Evolutionary conservation across 768 basidiomycete genomes (phyloP), one percentile per base, ranked within the genome.

Genomic region (Tubosaeta brunneosetosa): DNA sequence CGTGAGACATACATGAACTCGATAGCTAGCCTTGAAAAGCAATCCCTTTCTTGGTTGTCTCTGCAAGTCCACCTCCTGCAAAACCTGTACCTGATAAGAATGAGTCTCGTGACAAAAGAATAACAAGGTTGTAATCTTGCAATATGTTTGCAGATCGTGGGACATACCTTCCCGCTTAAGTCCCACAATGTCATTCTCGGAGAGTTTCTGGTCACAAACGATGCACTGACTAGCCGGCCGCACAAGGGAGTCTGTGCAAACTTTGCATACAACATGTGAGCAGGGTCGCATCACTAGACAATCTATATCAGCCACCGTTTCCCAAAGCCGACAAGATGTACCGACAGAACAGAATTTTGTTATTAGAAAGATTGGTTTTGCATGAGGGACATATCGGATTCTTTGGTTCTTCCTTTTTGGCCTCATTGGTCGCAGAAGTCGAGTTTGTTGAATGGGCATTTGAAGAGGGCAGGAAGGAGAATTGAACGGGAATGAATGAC

Each of bases 31-130:
- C 91, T 65, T 94, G 91, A 74, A 97, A 95, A 0, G 91, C 86
- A 12, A 91, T 72, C 2, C 91, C 92, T 27, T 74, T 75, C 66
- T 81, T 86, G 34, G 81, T 84, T 0, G 88, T 87, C 71, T 95
- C 91, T n/a, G 93, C 91, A 58, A 92, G 70, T 6, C 94, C 94
- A n/a, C 94, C 94, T 49, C 90, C 88, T 8, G 94, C 93, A 64
- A 90, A 97, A 0, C 94, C 94, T 10, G 94, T 97, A 25, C 91
- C 90, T 92, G 50, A 27, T 45, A 36, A 41, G 44, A 42, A 32
- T 42, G 14, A 25, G 50, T 17, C 47, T 63, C 22, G 56, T 42
- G 13, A 25, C 16, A 36, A 37, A 42, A 5, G 22, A 33, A 48
- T 19, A 25, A 26, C 5, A 11, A 11, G 31, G 34, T 19, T 29